phyloP scores from a whole-genome alignment of 2,329 filamentous ascomycete species.

The Phyllosticta citriasiana region DNA sequence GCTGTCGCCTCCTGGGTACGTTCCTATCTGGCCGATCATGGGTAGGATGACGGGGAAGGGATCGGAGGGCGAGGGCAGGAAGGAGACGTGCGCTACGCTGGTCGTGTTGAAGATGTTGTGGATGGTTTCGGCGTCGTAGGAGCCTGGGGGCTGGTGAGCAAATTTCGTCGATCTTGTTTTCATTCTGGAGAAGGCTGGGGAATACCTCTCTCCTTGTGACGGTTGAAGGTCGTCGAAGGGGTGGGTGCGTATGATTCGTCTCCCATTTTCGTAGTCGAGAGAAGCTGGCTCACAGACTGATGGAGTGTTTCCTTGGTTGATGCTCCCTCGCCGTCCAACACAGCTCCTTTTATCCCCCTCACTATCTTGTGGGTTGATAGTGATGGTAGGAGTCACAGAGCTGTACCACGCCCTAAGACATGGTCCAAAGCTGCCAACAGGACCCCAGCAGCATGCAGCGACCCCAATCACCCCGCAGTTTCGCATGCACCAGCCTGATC shows the following conservation, averaged over 20 bases:
- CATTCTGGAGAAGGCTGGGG: neutral
- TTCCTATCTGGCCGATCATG: constrained; percentile 78
- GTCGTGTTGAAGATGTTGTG: constrained; percentile 65
- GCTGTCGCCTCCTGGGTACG: constrained; percentile 50
- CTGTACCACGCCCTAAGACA: too few species aligned
- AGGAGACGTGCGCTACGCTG: constrained; percentile 72
- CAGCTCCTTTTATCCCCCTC: too few species aligned
- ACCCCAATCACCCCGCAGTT: neutral
- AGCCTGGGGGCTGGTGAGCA: constrained; percentile 37
- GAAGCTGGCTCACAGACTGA: neutral
- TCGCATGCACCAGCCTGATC: neutral
- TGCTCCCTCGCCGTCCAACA: too few species aligned
- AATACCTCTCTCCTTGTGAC: constrained; percentile 53
- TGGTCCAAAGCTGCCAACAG: neutral
- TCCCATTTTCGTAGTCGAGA: neutral
- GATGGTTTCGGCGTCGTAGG: constrained; percentile 63
- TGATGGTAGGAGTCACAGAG: too few species aligned
- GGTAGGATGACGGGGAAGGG: constrained; percentile 70
- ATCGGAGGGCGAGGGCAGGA: constrained; percentile 48
- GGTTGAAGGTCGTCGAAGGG: constrained; percentile 47
- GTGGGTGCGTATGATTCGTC: constrained; percentile 50
- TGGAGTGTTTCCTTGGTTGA: neutral
- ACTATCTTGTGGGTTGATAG: too few species aligned
- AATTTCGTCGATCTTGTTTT: neutral
- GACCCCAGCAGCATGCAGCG: neutral